Evolutionary conservation across 2,329 filamentous ascomycete genomes (phyloP).

Genomic region (Teratosphaeria gauchensis): DNA sequence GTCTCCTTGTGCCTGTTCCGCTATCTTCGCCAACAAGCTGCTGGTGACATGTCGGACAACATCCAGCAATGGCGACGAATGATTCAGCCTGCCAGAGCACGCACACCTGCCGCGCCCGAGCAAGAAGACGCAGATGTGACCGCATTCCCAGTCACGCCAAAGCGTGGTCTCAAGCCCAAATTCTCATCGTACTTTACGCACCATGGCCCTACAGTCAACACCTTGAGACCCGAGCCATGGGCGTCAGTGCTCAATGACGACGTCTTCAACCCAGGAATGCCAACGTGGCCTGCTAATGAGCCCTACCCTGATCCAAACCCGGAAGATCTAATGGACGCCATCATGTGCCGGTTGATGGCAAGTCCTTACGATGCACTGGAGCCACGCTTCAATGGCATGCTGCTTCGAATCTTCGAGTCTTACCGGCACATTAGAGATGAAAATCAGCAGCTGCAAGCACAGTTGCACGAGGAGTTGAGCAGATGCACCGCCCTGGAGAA

Average conservation of each 20-base stretch:
- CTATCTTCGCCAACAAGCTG: not conserved
- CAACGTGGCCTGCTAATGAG: constrained; percentile 18
- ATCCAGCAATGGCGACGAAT: constrained; percentile 27
- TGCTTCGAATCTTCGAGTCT: constrained; percentile 35
- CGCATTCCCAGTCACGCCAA: constrained; percentile 21
- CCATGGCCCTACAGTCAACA: constrained; percentile 11
- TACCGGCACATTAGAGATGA: constrained; percentile 29
- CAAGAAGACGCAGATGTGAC: constrained; percentile 23
- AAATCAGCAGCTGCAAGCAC: constrained; percentile 21
- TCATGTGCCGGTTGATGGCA: constrained; percentile 23
- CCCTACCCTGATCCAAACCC: constrained; percentile 19
- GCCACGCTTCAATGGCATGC: constrained; percentile 25
- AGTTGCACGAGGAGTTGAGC: constrained; percentile 21
- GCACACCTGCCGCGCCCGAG: constrained; percentile 21
- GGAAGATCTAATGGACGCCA: constrained; percentile 21
- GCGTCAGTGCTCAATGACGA: constrained; percentile 13
- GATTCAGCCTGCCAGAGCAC: constrained; percentile 23
- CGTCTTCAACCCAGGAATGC: constrained; percentile 13
- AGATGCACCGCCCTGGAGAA: constrained; percentile 10
- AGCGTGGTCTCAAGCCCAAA: constrained; percentile 29
- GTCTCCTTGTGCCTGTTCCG: not conserved
- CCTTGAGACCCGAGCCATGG: constrained; percentile 7
- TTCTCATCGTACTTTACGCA: constrained; percentile 31
- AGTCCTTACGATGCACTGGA: constrained; percentile 21
- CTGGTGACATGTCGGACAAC: constrained; percentile 20